Percentiles rank a stretch among this genome's conserved stretches.
These are phyloP conservation scores for Apophysomyces variabilis DNA, from an alignment of 371 early-diverging fungal species.

Conservation along the genomic window DNA sequence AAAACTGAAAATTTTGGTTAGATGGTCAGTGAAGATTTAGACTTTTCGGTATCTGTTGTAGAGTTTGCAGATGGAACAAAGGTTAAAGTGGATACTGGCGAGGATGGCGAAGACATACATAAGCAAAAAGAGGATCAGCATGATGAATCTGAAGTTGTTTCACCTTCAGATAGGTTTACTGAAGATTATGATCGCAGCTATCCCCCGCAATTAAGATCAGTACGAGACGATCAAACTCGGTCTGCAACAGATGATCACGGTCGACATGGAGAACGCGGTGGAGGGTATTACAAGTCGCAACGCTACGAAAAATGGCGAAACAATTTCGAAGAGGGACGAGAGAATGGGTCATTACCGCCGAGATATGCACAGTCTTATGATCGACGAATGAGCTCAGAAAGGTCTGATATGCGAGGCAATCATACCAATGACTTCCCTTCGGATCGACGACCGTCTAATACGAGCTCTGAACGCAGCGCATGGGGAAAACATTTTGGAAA, in stretches of 20 bases:
- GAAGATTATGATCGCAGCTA: slow-evolving; percentile 57
- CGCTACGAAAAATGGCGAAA: slow-evolving; percentile 21
- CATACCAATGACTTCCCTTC: not conserved
- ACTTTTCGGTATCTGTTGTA: slow-evolving; percentile 28
- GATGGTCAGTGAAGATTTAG: slow-evolving; percentile 38
- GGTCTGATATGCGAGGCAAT: not conserved
- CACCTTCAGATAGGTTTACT: slow-evolving; percentile 49
- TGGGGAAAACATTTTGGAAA: slow-evolving; percentile 5
- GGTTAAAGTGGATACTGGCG: slow-evolving; percentile 16
- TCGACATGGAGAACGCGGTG: not conserved
- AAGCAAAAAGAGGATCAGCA: slow-evolving; percentile 16
- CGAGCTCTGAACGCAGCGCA: not conserved
- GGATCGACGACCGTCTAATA: not conserved
- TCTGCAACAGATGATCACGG: slow-evolving; percentile 11
- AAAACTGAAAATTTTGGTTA: not conserved
- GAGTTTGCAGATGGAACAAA: slow-evolving; percentile 42
- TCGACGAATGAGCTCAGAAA: slow-evolving; percentile 12
- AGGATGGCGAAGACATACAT: slow-evolving; percentile 9
- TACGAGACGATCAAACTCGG: slow-evolving; percentile 15
- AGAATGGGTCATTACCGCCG: slow-evolving; percentile 11
- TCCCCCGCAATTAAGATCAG: slow-evolving; percentile 34
- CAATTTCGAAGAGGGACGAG: slow-evolving; percentile 3
- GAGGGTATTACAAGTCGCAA: slow-evolving; percentile 1
- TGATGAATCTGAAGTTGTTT: slow-evolving; percentile 24
- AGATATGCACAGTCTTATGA: slow-evolving; percentile 14